Base-by-base conservation (phyloP, 176 grass and related monocot species). In the Rhynchospora tenuis region DNA sequence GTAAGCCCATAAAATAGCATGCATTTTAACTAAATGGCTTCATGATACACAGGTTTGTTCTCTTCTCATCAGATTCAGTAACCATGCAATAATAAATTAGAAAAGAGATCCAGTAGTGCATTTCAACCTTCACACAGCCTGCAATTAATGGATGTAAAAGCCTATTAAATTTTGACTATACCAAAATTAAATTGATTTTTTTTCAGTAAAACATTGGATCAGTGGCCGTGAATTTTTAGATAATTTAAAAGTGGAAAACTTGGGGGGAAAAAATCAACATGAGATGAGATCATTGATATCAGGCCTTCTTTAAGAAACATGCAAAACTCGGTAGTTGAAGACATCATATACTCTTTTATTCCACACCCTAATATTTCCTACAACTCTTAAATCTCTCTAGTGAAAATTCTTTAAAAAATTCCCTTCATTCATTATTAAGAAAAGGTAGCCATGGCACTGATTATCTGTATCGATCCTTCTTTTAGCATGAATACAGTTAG, bases 71-170 rank as follows among this genome's bases (percentile, higher is more conserved):
- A 52, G 22, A 82, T 63, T 82, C 33, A 28, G 60, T 64, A 67
- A 50, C 23, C 60, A 19, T 64, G 38, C 79, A 81, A 1, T 52
- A 82, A 63, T 62, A 38, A 81, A 82, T 50, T 64, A 29, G 80
- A 28, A 61, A 79, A 79, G 54, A 79, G 54, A 66, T 61, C 60
- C 43, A 15, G n/a, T 65, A 19, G 59, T 48, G 59, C 31, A 82
- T 64, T 63, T 20, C 60, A 28, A 51, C 9, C 72, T 75, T 28
- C 72, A 26, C 72, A 55, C 54, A 66, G 42, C 80, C 80, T 82
- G 80, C 60, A 82, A n/a, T n/a, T n/a, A n/a, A 45, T 75, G 23
- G 23, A 75, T 54, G 23, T 13, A 75, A 75, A 54, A 17, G 23
- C 7, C 11, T 76, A 7, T 15, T 55, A 29, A 76, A 76, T 76